Evolutionary conservation across 768 basidiomycete species (phyloP).

Genomic region (Scleroderma bovista): DNA sequence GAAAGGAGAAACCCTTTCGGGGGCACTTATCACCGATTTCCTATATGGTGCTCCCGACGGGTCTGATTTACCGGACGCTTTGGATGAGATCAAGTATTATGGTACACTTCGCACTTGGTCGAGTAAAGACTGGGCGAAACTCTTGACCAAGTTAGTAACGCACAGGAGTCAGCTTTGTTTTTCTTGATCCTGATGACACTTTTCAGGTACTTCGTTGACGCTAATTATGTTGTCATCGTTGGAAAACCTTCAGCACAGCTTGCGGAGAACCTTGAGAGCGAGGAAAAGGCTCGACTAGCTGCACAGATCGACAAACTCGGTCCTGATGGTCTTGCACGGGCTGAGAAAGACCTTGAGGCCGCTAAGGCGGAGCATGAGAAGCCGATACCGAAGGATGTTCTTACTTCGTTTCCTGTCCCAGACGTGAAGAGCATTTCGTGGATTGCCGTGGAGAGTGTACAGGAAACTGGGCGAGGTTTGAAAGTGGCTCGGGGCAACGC

Average conservation of each 20-base stretch:
- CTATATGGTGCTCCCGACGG: conserved; percentile 83
- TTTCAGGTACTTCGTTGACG: conserved; percentile 72
- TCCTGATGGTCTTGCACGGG: conserved; percentile 70
- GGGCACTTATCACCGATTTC: conserved; percentile 74
- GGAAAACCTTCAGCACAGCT: conserved; percentile 87
- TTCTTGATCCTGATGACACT: conserved; percentile 6
- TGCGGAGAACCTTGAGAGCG: conserved; percentile 71
- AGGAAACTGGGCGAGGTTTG: conserved; percentile 55
- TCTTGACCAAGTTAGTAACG: conserved; percentile 63
- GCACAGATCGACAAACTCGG: conserved; percentile 69
- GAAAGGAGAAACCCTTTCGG: conserved; percentile 76
- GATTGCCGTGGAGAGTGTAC: conserved; percentile 71
- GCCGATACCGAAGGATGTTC: conserved; percentile 74
- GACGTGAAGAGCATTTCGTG: conserved; percentile 87
- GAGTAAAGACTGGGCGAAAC: conserved; percentile 65
- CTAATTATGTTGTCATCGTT: conserved; percentile 65
- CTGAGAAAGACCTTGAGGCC: conserved; percentile 60
- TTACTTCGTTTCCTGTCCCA: conserved; percentile 87
- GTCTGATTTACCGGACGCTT: conserved; percentile 61
- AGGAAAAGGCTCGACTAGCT: conserved; percentile 73
- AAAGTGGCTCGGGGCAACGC: conserved; percentile 20
- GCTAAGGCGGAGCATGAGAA: conserved; percentile 85
- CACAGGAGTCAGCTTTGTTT: conserved; percentile 1
- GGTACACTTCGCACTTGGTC: conserved; percentile 64
- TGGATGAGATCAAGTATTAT: conserved; percentile 79